A percentile compares a stretch with the other conserved stretches of the same genome.
Conservation (phyloP, 257 asterid genomes). For the Solanum piurae region DNA sequence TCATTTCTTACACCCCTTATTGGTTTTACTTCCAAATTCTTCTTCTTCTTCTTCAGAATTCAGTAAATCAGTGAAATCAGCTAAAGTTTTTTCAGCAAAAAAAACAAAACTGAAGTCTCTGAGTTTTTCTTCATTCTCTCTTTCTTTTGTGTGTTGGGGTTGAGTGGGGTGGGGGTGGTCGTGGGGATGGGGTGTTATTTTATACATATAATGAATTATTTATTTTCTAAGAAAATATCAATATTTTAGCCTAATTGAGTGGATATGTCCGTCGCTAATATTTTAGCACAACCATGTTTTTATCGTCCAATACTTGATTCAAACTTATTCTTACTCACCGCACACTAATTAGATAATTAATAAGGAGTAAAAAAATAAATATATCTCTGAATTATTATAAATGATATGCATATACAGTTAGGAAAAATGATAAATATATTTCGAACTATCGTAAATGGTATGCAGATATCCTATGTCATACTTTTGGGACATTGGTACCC, state of each 20-base stretch:
- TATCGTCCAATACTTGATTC: neutral
- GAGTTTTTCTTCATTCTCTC: neutral
- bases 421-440: no score
- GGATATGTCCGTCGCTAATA: neutral
- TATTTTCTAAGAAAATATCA: no score
- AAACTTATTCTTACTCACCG: neutral
- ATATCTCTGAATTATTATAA: no score
- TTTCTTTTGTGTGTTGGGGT: neutral
- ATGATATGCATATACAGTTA: no score
- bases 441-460: no score
- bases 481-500: no score
- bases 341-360: neutral
- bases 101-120: neutral
- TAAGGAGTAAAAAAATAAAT: no score
- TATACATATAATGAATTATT: neutral
- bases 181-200: no score
- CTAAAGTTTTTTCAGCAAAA: neutral
- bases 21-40: neutral
- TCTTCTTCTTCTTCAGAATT: neutral
- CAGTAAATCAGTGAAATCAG: neutral
- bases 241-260: neutral
- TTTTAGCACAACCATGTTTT: neutral
- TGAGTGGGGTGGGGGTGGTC: rapidly evolving
- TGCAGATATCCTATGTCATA: no score
- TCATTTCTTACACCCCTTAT: neutral